A percentile compares a stretch with the other conserved stretches of the same genome.
Conservation (phyloP, 371 early-diverging fungal species). For the Capillidium heterosporum region DNA sequence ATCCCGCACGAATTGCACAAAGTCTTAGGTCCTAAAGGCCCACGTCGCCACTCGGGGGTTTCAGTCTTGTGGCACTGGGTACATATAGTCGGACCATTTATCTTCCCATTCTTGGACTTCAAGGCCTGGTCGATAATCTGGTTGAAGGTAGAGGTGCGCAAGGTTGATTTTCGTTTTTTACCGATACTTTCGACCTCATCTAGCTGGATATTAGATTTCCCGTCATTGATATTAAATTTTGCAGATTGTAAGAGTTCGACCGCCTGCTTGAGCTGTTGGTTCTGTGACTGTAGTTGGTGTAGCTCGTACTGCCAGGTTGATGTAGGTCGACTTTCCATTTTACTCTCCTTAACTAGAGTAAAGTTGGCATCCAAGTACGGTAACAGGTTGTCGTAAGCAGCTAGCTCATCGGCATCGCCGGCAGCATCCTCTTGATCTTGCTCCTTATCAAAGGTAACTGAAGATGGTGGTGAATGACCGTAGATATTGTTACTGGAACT, state of each 20-base stretch:
- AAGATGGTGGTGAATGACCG: too few species aligned
- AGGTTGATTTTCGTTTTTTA: background rate
- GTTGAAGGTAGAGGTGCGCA: too few species aligned
- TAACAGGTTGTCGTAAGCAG: background rate
- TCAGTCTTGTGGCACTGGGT: slow-evolving; percentile 45
- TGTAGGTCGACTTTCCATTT: slow-evolving; percentile 16
- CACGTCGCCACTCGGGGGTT: slow-evolving; percentile 72
- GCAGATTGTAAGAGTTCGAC: slow-evolving; percentile 8
- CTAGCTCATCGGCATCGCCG: background rate
- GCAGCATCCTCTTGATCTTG: background rate
- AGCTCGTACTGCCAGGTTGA: slow-evolving; percentile 27
- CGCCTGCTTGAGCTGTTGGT: slow-evolving; percentile 18
- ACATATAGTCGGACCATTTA: slow-evolving; percentile 14
- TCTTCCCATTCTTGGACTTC: background rate
- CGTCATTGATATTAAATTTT: too few species aligned
- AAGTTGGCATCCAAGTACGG: background rate
- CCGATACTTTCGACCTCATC: background rate
- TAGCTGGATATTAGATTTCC: too few species aligned
- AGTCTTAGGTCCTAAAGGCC: slow-evolving; percentile 56
- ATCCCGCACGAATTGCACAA: slow-evolving; percentile 81
- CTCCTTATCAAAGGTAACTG: too few species aligned
- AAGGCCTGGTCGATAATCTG: background rate
- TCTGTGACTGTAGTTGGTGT: slow-evolving; percentile 22
- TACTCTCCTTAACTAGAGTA: slow-evolving; percentile 21
- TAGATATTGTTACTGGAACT: background rate